Evolutionary conservation across 2,329 filamentous ascomycete genomes (phyloP).

Genomic region (Mycosphaerella arachidis): DNA sequence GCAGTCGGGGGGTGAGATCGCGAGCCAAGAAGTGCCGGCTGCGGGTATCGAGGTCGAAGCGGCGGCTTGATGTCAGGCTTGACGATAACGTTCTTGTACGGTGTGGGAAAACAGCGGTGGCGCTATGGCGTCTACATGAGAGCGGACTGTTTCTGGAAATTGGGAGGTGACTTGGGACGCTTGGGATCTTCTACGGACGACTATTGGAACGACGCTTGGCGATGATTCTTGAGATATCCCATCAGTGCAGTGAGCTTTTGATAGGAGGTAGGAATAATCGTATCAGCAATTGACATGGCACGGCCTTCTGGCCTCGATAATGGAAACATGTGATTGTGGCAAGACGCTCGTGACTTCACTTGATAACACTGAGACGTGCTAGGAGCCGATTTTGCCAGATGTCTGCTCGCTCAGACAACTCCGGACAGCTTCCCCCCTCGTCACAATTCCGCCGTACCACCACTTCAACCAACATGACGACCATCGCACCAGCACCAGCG

Average conservation of each 20-base stretch:
- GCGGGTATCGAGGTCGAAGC: constrained; percentile 1
- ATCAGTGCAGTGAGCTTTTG: not conserved
- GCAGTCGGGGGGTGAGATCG: constrained; percentile 28
- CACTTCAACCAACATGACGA: not conserved
- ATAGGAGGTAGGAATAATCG: not conserved
- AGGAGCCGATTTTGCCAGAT: no score
- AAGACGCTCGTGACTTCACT: no score
- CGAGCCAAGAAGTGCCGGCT: constrained; percentile 5
- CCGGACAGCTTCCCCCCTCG: no score
- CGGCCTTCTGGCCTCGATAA: not conserved
- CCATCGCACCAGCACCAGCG: not conserved
- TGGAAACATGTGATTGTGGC: no score
- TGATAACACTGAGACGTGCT: no score
- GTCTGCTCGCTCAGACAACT: no score
- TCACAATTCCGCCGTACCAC: not conserved
- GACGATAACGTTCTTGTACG: not conserved
- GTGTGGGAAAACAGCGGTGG: constrained; percentile 1
- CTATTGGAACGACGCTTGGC: not conserved
- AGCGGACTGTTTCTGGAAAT: not conserved
- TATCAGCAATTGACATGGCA: not conserved
- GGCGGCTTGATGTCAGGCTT: not conserved
- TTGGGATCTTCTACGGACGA: not conserved
- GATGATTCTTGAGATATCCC: not conserved
- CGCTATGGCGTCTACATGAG: not conserved
- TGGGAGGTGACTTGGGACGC: not conserved